Evolutionary conservation across 345 rosid species (phyloP).

Genomic region (Adansonia digitata): DNA sequence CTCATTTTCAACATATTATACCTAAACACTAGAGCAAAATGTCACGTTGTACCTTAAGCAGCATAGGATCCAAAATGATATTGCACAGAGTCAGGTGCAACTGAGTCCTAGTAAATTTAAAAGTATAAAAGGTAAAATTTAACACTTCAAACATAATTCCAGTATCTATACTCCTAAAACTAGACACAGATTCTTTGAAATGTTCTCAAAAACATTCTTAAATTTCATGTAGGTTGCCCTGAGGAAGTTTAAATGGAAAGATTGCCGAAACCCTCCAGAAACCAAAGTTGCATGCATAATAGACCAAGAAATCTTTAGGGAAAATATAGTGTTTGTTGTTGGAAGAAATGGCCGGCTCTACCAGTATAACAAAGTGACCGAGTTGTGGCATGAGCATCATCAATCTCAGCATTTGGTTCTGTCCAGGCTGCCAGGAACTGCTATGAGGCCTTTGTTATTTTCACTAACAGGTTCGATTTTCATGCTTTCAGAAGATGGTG

Average conservation of each 20-base stretch:
- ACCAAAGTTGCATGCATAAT: slow-evolving; percentile 52
- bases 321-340: slow-evolving; percentile 44
- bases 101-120: neutral
- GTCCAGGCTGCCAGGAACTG: slow-evolving; percentile 45
- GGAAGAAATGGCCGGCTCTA: slow-evolving; percentile 47
- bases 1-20: neutral
- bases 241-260: slow-evolving; percentile 62
- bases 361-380: slow-evolving; percentile 63
- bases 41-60: neutral
- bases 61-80: neutral
- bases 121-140: neutral
- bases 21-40: neutral
- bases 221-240: slow-evolving; percentile 42
- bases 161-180: neutral
- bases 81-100: neutral
- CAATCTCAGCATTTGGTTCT: slow-evolving; percentile 59
- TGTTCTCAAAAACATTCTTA: neutral
- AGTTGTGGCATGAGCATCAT: slow-evolving; percentile 62
- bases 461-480: slow-evolving; percentile 59
- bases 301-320: slow-evolving; percentile 59
- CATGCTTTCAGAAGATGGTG: slow-evolving; percentile 56
- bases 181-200: neutral
- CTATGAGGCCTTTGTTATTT: slow-evolving; percentile 34
- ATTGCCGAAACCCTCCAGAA: slow-evolving; percentile 45
- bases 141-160: neutral